Percentiles rank a stretch among this genome's conserved stretches.
Evolutionary conservation across 116 monocot genomes (phyloP).

Genomic region (Zostera marina): DNA sequence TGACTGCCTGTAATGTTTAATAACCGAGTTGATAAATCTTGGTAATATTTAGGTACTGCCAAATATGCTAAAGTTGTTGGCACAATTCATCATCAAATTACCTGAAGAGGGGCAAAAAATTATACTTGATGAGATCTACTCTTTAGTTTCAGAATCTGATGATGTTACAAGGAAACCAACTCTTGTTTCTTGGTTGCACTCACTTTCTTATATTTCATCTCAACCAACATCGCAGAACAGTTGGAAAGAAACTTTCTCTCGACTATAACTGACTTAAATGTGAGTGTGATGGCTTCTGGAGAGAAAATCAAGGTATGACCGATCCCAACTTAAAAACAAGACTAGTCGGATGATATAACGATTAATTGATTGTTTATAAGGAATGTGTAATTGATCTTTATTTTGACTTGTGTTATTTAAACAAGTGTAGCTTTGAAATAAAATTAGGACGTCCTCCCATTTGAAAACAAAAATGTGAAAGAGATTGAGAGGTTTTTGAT

Average conservation of each 20-base stretch:
- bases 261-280: slow-evolving; percentile 6
- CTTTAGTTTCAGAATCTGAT: slow-evolving; percentile 75
- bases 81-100: slow-evolving; percentile 40
- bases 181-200: slow-evolving; percentile 88
- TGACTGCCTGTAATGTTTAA: background rate
- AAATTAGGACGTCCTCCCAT: no score
- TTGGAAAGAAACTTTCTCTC: slow-evolving; percentile 9
- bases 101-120: slow-evolving; percentile 58
- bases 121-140: slow-evolving; percentile 49
- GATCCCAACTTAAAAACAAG: no score
- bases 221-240: slow-evolving; percentile 2
- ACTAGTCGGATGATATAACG: no score
- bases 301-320: no score
- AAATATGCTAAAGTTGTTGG: slow-evolving; percentile 55
- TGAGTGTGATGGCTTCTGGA: no score
- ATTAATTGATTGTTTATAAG: no score
- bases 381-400: no score
- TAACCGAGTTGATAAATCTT: background rate
- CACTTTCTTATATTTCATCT: slow-evolving; percentile 73
- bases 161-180: slow-evolving; percentile 83
- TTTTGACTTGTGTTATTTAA: no score
- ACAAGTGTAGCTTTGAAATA: no score
- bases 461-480: background rate
- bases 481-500: background rate
- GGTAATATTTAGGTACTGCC: slow-evolving; percentile 56